Evolutionary conservation across 495 filamentous ascomycete genomes (phyloP), one percentile per base, ranked within the genome.

Genomic region (Xylaria nigripes): DNA sequence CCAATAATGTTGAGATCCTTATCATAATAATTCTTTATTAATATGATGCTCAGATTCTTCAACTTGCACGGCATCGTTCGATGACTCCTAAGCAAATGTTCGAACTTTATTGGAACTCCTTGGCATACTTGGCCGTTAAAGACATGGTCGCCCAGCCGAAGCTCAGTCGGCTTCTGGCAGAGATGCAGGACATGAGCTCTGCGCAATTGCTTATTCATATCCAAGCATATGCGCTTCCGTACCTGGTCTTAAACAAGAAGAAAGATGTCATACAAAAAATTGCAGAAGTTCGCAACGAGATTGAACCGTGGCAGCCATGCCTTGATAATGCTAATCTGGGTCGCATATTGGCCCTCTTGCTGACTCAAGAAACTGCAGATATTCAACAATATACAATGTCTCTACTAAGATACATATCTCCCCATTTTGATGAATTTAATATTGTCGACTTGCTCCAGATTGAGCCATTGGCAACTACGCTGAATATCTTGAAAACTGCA

Each of bases 181-280:
- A 94, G 55, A 63, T 96, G 34, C 71, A 95, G 25, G 79, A 80
- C 22, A 81, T 88, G 62, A 85, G 80, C 43, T 78, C 95, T 2
- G 66, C 79, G 23, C 81, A 86, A 47, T 84, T 95, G 48, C 73
- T 97, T 22, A 68, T 82, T n/a, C 61, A 80, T 25, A 86, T 90
- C n/a, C 90, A 96, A 65, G 74, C 77, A 10, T 78, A 89, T 62
- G 89, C 89, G 2, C 68, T 99, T 12, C 94, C 93, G 6, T 89
- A 85, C 66, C 75, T 99, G 41, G 87, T 97, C 6, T 71, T 96
- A 24, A 81, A 77, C 5, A 84, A 86, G 62, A 84, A 86, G 53
- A 73, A 75, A 45, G 89, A 95, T 55, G 79, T 95, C 15, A 82
- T 99, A 49, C 75, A 84, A 61, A 82, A 81, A 51, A 86, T 99